A percentile compares a stretch with the other conserved stretches of the same genome.
phyloP scores from a whole-genome alignment of 106 monocot genomes.

The Triglochin maritima region DNA sequence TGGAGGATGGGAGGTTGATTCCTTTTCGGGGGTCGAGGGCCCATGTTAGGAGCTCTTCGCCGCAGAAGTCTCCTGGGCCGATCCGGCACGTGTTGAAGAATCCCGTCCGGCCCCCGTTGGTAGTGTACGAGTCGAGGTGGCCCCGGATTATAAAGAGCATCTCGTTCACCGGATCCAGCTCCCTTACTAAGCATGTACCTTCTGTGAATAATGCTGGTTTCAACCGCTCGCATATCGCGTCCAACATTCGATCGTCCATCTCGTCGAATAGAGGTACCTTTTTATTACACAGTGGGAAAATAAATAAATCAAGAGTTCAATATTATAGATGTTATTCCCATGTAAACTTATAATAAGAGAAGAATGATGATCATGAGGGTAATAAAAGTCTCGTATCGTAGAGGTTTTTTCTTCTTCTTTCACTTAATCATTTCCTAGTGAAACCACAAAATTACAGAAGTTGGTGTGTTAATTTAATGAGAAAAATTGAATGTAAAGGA shows the following conservation, averaged over 20 bases:
- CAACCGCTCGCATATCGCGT: slow-evolving; percentile 77
- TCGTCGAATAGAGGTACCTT: slow-evolving; percentile 84
- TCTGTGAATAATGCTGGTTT: slow-evolving; percentile 53
- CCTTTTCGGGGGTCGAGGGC: slow-evolving; percentile 53
- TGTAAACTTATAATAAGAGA: not conserved
- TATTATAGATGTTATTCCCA: not conserved
- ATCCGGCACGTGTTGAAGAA: slow-evolving; percentile 69
- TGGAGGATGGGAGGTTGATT: slow-evolving; percentile 44
- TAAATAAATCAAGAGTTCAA: not conserved
- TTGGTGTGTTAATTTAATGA: too few relatives aligned
- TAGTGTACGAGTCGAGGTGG: slow-evolving; percentile 62
- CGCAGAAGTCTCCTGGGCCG: slow-evolving; percentile 77
- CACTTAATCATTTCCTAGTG: too few relatives aligned
- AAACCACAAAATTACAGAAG: too few relatives aligned
- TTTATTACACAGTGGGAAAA: not conserved
- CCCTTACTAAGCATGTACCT: slow-evolving; percentile 49
- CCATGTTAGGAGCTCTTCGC: slow-evolving; percentile 86
- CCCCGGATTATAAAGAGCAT: slow-evolving; percentile 86
- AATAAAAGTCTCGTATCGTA: not conserved
- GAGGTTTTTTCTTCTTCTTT: not conserved
- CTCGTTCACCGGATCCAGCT: slow-evolving; percentile 60
- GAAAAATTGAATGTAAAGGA: not conserved
- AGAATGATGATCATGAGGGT: not conserved
- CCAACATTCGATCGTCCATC: slow-evolving; percentile 83
- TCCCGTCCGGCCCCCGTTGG: slow-evolving; percentile 65